Conservation (phyloP, 2,329 filamentous ascomycete genomes). For the Sarocladium oryzae region DNA sequence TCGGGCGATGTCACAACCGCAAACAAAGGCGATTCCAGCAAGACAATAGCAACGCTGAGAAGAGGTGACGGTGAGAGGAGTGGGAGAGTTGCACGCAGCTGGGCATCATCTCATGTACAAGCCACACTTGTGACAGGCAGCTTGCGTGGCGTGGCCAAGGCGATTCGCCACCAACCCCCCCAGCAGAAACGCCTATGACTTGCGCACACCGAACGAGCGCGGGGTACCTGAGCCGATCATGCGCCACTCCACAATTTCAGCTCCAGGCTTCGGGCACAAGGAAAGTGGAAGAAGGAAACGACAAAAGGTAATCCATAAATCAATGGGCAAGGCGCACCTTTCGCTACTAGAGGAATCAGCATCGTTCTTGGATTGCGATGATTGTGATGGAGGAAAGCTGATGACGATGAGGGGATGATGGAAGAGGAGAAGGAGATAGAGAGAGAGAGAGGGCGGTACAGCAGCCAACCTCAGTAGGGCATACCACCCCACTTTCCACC, state of each 20-base stretch:
- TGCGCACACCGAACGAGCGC: neutral
- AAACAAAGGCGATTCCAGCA: no score
- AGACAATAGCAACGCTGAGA: no score
- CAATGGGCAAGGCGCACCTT: constrained; percentile 12
- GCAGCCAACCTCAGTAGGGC: neutral
- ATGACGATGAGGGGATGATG: no score
- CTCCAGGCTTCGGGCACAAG: no score
- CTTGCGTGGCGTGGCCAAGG: constrained; percentile 8
- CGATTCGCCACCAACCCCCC: constrained; percentile 9
- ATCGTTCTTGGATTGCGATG: constrained; percentile 6
- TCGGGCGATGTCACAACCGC: neutral
- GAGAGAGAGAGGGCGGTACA: neutral
- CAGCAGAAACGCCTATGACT: neutral
- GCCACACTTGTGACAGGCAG: constrained; percentile 5
- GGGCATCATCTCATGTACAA: constrained; percentile 1
- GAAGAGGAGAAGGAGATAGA: neutral
- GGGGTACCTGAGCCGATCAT: constrained; percentile 7
- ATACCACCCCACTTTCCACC: no score
- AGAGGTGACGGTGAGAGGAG: neutral
- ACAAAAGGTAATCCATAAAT: no score
- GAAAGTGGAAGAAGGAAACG: no score
- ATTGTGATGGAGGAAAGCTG: neutral
- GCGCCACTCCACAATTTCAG: constrained; percentile 1
- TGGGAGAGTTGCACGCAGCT: neutral
- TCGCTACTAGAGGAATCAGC: constrained; percentile 13